Evolutionary conservation across 1,284 basidiomycete genomes (phyloP), one percentile per base, ranked within the genome.

Genomic region (Malassezia slooffiae): DNA sequence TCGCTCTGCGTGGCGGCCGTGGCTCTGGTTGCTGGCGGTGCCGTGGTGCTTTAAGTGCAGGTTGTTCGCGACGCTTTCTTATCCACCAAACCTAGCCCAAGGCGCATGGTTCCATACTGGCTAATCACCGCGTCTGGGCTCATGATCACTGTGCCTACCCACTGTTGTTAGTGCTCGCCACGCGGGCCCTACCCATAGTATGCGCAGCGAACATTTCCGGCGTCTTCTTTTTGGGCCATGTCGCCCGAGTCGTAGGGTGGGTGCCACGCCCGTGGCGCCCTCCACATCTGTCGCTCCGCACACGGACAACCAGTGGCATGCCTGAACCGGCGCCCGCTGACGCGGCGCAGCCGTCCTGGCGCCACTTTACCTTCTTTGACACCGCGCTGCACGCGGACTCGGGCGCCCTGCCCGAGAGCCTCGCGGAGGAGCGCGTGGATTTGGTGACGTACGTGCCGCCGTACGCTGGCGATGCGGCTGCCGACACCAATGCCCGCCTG

Each of bases 31-130:
- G 54, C 58, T 22, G 62, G 56, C 19, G 62, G 62, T 57, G 62
- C 62, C 39, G 51, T 60, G 16, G 48, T 54, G 24, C 62, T 65
- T 50, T 65, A 60, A 58, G 39, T n/a, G n/a, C n/a, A n/a, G n/a
- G n/a, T n/a, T n/a, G n/a, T n/a, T n/a, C n/a, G n/a, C n/a, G n/a
- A n/a, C n/a, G n/a, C n/a, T n/a, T n/a, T n/a, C n/a, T n/a, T n/a
- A n/a, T n/a, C n/a, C n/a, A n/a, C n/a, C n/a, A n/a, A n/a, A n/a
- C n/a, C n/a, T 26, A 12, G 24, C 24, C 24, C 24, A 26, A 7
- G 24, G 12, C 17, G 34, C 5, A 26, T 34, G 30, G 3, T n/a
- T 22, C 19, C 20, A 17, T n/a, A 20, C 19, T 31, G 30, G 8
- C 17, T 31, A 31, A 30, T 9, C 3, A 13, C 24, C 20, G 11